Base-by-base conservation (phyloP, 768 basidiomycete species). In the Dioszegia crocea region DNA sequence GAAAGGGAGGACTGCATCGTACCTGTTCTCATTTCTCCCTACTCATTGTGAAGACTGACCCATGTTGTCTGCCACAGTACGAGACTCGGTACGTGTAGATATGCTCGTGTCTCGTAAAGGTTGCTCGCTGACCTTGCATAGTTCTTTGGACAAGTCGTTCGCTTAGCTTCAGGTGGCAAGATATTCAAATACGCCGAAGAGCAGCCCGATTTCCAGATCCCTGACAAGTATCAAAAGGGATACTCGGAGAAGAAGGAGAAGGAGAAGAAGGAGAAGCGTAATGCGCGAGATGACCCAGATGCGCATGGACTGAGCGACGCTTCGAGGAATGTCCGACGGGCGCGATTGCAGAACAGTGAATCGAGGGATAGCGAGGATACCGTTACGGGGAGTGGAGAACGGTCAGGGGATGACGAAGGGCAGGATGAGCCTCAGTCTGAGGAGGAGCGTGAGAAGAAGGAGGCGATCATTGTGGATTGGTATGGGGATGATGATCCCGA, bases 401-500 rank as follows among this genome's bases (percentile, higher is more conserved):
- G 36, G 47, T 31, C 17, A 16, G 21, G 36, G 4, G 24, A 21
- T 39, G 27, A 40, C 16, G 60, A 56, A 24, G 41, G 26, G 11
- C 11, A 36, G 21, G 45, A 46, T 6, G 17, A 26, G 8, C 21
- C 10, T 21, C 16, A 46, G 47, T 12, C 17, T 23, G 16, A 30
- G 23, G 40, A 17, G 33, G 47, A 47, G 21, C 40, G 21, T 36
- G 53, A 6, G 49, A 53, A 44, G 46, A 57, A 56, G 17, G 66
- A 70, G 36, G 39, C 40, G 10, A 57, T 63, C 39, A 60, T 70
- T 33, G 68, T 70, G 10, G 57, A 56, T 27, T 73, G 71, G 71
- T 70, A 73, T 36, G 67, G 68, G 1, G 48, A 40, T 21, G 71
- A 68, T 57, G 71, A 73, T 62, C 65, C 60, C 5, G 67, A 67